These are phyloP conservation scores for Tetracentron sinense DNA, from an alignment of 164 flowering plant genomes.

Conservation along the genomic window DNA sequence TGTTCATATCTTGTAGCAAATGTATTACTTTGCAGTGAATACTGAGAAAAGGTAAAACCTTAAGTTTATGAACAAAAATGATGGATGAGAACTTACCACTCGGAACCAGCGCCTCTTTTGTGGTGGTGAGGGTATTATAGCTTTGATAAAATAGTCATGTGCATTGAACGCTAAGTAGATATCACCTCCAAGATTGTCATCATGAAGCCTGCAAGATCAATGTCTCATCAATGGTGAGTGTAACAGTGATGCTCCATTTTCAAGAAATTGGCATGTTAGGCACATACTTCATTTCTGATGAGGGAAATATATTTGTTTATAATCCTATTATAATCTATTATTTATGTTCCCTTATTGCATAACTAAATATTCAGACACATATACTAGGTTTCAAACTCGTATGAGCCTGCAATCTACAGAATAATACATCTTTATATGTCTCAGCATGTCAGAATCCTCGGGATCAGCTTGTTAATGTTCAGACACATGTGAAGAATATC, in stretches of 20 bases:
- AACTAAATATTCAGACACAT: neutral
- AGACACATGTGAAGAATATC: no score
- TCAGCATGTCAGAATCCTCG: neutral
- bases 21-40: neutral
- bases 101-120: slow-evolving; percentile 60
- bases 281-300: neutral
- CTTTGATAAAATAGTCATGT: slow-evolving; percentile 64
- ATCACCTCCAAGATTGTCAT: slow-evolving; percentile 43
- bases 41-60: neutral
- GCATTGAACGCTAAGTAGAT: slow-evolving; percentile 88
- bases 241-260: neutral
- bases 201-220: slow-evolving; percentile 69
- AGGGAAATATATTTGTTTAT: neutral
- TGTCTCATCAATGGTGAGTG: neutral
- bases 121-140: slow-evolving; percentile 68
- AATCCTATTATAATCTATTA: no score
- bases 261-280: neutral
- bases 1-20: neutral
- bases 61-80: neutral
- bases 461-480: no score
- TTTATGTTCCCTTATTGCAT: neutral
- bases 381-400: no score
- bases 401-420: neutral
- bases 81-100: slow-evolving; percentile 54
- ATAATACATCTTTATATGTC: neutral